Evolutionary conservation across 192 early-diverging fungal genomes (phyloP), one percentile per base, ranked within the genome.

Genomic region (Irineochytrium annulatum): DNA sequence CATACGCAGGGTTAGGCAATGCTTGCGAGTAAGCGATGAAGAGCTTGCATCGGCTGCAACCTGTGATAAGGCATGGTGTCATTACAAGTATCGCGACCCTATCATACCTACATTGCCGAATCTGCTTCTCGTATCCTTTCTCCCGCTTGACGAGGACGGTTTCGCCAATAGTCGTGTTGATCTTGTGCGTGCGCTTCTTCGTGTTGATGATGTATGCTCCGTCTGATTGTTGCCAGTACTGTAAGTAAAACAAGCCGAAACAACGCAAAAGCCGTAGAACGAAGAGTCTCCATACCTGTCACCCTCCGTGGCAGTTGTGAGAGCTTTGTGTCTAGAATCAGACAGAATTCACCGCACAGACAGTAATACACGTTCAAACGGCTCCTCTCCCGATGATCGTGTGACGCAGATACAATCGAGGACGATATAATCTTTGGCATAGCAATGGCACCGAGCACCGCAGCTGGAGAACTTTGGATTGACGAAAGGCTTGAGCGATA

Each of bases 361-460:
- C 67, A 69, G 61, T 64, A 69, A 55, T 69, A 69, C 20, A 62
- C 48, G 31, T 61, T 24, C 53, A 69, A 30, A 3, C 55, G 59
- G 6, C n/a, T 44, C 3, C 52, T 34, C 11, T 61, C 24, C 20
- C 56, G 49, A 49, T 8, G 11, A 32, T 64, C 62, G 19, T 64
- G 55, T 8, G 62, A 64, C 4, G 62, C 62, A 5, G 32, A 33
- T 17, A 69, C 60, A 34, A 65, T 62, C 26, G 67, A 69, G 3
- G 49, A 57, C 8, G 52, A 57, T 26, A 69, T 55, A 37, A 69
- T 69, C 48, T 69, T 69, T 4, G 67, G 67, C 67, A 66, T 46
- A n/a, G n/a, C n/a, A n/a, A n/a, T n/a, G n/a, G n/a, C n/a, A n/a
- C n/a, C n/a, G n/a, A n/a, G n/a, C n/a, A n/a, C n/a, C n/a, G n/a